phyloP scores from a whole-genome alignment of 2,329 filamentous ascomycete species.

The Claviceps cyperi region DNA sequence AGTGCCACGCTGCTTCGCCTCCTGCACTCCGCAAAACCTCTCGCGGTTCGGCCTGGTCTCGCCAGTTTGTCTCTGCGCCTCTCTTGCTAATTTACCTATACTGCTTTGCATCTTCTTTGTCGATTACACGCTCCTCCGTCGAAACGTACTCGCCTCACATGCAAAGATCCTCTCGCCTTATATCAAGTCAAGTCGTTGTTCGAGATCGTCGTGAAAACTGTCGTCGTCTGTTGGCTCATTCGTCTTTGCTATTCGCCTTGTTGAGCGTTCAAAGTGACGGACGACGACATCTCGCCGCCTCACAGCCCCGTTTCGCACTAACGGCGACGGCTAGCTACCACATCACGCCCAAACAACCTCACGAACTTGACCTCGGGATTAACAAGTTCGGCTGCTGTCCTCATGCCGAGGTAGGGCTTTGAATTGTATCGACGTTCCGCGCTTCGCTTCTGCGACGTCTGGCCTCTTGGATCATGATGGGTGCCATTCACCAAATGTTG shows the following conservation, averaged over 20 bases:
- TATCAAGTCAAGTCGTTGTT: no score
- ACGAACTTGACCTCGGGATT: background rate
- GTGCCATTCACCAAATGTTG: slow-evolving; percentile 21
- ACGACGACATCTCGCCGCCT: no score
- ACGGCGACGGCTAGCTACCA: no score
- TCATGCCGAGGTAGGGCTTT: slow-evolving; percentile 1
- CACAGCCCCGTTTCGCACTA: no score
- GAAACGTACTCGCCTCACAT: background rate
- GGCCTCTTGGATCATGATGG: slow-evolving; percentile 20
- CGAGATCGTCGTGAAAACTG: no score
- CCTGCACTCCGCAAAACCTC: slow-evolving; percentile 9
- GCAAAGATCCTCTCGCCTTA: no score
- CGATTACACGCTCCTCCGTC: background rate
- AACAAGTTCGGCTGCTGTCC: background rate
- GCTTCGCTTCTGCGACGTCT: background rate
- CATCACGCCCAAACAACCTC: background rate
- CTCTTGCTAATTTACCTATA: background rate
- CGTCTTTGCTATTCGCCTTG: no score
- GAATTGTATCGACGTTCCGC: background rate
- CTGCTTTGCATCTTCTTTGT: slow-evolving; percentile 1
- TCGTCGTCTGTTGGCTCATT: no score
- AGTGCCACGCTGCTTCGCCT: slow-evolving; percentile 2
- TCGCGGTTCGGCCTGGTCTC: background rate
- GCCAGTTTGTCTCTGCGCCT: background rate
- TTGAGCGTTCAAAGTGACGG: no score